These are phyloP conservation scores for Phragmites australis DNA, from an alignment of 176 grass and related monocot genomes.

Conservation along the genomic window DNA sequence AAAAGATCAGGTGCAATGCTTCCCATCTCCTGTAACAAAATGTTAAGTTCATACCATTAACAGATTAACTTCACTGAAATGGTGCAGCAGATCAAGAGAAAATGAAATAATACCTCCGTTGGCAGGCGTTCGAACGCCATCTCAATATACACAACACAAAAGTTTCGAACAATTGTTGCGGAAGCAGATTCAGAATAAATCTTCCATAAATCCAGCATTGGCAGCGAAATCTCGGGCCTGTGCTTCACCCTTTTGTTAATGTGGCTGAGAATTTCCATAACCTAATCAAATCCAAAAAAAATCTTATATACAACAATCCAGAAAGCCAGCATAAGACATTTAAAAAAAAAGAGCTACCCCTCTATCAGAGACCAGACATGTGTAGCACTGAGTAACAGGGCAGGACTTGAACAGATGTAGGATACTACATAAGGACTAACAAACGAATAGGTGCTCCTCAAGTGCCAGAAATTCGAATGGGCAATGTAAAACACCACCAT, in stretches of 20 bases:
- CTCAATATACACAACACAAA: slow-evolving; percentile 88
- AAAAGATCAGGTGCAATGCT: slow-evolving; percentile 77
- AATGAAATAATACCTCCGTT: slow-evolving; percentile 44
- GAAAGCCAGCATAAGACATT: neutral
- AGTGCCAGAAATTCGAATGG: neutral
- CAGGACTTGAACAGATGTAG: neutral
- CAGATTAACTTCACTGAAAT: slow-evolving; percentile 18
- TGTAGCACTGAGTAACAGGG: neutral
- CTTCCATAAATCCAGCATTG: slow-evolving; percentile 85
- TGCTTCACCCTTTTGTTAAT: slow-evolving; percentile 95
- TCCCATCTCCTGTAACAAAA: slow-evolving; percentile 66
- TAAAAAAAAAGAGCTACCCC: neutral
- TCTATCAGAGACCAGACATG: neutral
- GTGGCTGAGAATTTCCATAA: slow-evolving; percentile 92
- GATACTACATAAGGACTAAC: neutral
- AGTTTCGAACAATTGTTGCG: slow-evolving; percentile 68
- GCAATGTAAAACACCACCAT: neutral
- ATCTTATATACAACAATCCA: neutral
- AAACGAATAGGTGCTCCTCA: neutral
- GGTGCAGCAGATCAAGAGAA: neutral
- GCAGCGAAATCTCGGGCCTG: slow-evolving; percentile 63
- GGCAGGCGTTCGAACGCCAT: slow-evolving; percentile 88
- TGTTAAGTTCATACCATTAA: slow-evolving; percentile 17
- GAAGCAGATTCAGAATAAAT: slow-evolving; percentile 72
- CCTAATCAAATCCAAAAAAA: slow-evolving; percentile 40